These are phyloP conservation scores for Suhomyces choctaworum DNA, from an alignment of 1,139 yeast genomes.

Conservation along the genomic window DNA sequence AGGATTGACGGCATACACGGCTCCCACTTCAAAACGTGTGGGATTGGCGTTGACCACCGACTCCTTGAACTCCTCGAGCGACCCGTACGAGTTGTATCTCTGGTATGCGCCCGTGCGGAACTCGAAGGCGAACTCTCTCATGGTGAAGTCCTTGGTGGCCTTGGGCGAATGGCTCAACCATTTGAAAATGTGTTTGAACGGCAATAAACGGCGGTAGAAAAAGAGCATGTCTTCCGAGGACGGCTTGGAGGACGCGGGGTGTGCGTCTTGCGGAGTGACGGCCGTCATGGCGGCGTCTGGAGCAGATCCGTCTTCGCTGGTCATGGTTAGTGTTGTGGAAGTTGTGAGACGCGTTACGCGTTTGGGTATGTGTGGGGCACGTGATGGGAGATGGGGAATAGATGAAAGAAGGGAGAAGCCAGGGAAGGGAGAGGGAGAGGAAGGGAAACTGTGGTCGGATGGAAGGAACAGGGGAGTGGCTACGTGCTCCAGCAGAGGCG, in stretches of 20 bases:
- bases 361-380: not conserved
- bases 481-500: too few relatives aligned
- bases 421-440: too few relatives aligned
- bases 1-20: conserved; percentile 85
- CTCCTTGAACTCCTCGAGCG: conserved; percentile 70
- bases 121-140: conserved; percentile 94
- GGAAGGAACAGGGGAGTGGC: too few relatives aligned
- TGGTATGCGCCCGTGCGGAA: conserved; percentile 82
- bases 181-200: conserved; percentile 71
- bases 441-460: too few relatives aligned
- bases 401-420: too few relatives aligned
- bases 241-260: conserved; percentile 27
- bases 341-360: conserved; percentile 7
- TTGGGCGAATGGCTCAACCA: conserved; percentile 89
- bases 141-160: conserved; percentile 68
- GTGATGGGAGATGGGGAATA: too few relatives aligned
- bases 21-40: conserved; percentile 92
- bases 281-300: conserved; percentile 3
- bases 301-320: conserved; percentile 2
- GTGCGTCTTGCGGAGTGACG: conserved; percentile 2
- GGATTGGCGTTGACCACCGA: conserved; percentile 77
- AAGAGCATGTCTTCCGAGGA: conserved; percentile 68
- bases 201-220: conserved; percentile 72
- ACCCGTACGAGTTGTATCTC: conserved; percentile 77
- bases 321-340: conserved; percentile 2